phyloP scores from a whole-genome alignment of 2,329 filamentous ascomycete genomes.

The Nigrospora oryzae region DNA sequence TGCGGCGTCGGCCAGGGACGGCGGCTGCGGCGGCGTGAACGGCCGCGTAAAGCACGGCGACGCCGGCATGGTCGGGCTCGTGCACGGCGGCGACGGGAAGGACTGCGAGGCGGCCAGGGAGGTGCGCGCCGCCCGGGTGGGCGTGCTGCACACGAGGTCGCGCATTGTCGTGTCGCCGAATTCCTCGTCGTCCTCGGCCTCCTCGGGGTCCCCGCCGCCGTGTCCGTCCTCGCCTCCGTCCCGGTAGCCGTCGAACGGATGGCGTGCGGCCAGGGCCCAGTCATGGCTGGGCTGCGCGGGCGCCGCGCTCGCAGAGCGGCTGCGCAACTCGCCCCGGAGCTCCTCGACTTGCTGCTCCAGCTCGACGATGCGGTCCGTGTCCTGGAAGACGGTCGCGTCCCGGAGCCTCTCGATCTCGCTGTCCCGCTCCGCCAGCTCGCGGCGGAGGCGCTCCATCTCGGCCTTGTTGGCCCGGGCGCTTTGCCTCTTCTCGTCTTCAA shows the following conservation, averaged over 20 bases:
- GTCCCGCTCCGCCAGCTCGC: conserved; percentile 40
- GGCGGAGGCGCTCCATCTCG: conserved; percentile 40
- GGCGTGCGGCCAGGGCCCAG: conserved; percentile 42
- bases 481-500: conserved; percentile 36
- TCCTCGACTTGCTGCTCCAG: conserved; percentile 25
- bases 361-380: conserved; percentile 30
- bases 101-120: conserved; percentile 18
- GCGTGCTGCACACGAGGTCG: conserved; percentile 43
- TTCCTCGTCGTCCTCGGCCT: conserved; percentile 22
- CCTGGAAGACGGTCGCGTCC: conserved; percentile 39
- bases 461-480: conserved; percentile 27
- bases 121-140: conserved; percentile 24
- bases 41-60: conserved; percentile 27
- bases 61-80: conserved; percentile 27
- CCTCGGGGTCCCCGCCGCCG: conserved; percentile 7
- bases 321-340: conserved; percentile 20
- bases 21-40: conserved; percentile 6
- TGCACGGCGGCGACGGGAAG: conserved; percentile 47
- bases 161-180: conserved; percentile 44
- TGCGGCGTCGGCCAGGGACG: conserved; percentile 22
- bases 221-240: conserved; percentile 16
- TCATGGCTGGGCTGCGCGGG: conserved; percentile 23
- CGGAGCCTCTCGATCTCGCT: conserved; percentile 44
- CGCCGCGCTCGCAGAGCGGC: conserved; percentile 4
- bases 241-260: conserved; percentile 38